phyloP scores from a whole-genome alignment of 805 yeast species.

The Saccharomyces cerevisiae region DNA sequence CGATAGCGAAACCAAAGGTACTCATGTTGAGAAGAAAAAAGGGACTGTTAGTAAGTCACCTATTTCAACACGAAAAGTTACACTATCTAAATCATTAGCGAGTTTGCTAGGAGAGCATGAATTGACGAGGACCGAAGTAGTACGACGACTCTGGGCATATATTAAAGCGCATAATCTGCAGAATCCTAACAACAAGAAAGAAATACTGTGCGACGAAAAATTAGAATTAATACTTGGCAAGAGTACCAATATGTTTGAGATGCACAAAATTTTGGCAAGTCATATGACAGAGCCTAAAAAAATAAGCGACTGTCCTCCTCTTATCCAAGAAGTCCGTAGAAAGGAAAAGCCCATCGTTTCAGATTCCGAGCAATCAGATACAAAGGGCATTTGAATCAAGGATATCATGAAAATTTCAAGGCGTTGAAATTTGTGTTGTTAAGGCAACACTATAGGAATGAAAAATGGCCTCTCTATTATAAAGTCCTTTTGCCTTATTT shows the following conservation, averaged over 20 bases:
- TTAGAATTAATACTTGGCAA: constrained; percentile 54
- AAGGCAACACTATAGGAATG: not conserved
- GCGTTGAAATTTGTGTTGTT: not conserved
- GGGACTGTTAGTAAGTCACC: not conserved
- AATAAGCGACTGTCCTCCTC: not conserved
- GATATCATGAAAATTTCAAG: not conserved
- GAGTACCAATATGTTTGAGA: constrained; percentile 36
- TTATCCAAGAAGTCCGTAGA: not conserved
- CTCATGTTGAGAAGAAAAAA: not conserved
- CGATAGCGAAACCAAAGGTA: not conserved
- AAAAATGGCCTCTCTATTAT: not conserved
- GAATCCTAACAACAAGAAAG: constrained; percentile 57
- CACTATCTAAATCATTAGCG: constrained; percentile 44
- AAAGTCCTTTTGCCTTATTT: not conserved
- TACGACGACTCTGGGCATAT: constrained; percentile 61
- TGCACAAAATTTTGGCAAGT: constrained; percentile 43
- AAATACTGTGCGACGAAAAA: constrained; percentile 54
- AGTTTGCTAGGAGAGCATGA: constrained; percentile 38
- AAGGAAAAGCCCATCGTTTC: not conserved
- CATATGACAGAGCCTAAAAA: constrained; percentile 39
- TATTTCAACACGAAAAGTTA: constrained; percentile 29
- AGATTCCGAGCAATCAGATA: not conserved
- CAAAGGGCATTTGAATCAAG: not conserved
- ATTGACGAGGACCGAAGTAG: constrained; percentile 58
- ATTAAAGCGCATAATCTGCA: constrained; percentile 57